A percentile compares a stretch with the other conserved stretches of the same genome.
Evolutionary conservation across 495 filamentous ascomycete species (phyloP).

Genomic region (Aspergillus haitiensis): DNA sequence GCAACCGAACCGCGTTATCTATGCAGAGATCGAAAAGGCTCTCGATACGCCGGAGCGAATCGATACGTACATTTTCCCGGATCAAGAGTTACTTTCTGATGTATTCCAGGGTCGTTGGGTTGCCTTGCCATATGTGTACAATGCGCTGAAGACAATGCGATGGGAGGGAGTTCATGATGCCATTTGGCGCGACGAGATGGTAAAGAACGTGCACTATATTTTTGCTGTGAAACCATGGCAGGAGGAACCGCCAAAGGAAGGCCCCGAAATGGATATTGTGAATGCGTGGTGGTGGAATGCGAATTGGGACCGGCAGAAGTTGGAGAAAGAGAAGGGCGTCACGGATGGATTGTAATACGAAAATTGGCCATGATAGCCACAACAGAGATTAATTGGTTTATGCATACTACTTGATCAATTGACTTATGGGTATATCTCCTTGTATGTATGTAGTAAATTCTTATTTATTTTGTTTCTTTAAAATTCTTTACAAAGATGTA

Average conservation of each 20-base stretch:
- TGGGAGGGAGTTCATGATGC: constrained; percentile 64
- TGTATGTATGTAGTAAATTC: not conserved
- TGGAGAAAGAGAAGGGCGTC: constrained; percentile 46
- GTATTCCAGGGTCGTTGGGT: constrained; percentile 69
- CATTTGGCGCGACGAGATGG: constrained; percentile 73
- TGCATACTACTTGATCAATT: not conserved
- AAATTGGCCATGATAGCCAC: not conserved
- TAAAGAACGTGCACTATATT: constrained; percentile 82
- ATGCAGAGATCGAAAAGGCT: constrained; percentile 50
- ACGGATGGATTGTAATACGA: constrained; percentile 21
- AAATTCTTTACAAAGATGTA: not conserved
- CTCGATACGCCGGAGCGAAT: constrained; percentile 40
- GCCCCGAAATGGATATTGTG: constrained; percentile 23
- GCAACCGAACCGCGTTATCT: constrained; percentile 57
- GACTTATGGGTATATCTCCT: too few relatives aligned
- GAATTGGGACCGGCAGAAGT: constrained; percentile 52
- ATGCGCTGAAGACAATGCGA: constrained; percentile 77
- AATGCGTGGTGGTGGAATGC: constrained; percentile 67
- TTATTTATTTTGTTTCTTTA: not conserved
- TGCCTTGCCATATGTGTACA: constrained; percentile 74
- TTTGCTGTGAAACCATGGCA: constrained; percentile 83
- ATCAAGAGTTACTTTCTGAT: constrained; percentile 71
- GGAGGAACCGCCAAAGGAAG: constrained; percentile 41
- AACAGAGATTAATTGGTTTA: not conserved
- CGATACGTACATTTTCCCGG: constrained; percentile 66